A percentile compares a stretch with the other conserved stretches of the same genome.
Conservation (phyloP, 31 red algal genomes). For the Bonnemaisonia californica region DNA sequence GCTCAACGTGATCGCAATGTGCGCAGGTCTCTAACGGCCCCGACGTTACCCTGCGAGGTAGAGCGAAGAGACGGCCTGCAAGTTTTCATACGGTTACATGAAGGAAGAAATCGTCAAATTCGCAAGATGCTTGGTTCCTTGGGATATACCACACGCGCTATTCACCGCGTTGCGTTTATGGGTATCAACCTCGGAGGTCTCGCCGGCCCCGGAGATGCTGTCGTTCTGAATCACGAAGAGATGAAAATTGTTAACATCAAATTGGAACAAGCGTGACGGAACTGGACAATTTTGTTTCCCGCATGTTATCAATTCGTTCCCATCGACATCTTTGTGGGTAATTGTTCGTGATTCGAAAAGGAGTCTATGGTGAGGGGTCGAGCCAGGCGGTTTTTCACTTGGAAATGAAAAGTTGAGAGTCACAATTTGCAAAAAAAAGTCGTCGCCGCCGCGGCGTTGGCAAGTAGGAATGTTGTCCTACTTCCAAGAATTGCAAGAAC, state of each 20-base stretch:
- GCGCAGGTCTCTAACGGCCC: constrained; percentile 5
- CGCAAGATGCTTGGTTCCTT: constrained; percentile 79
- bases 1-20: constrained; percentile 29
- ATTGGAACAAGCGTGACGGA: background rate
- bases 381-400: too few relatives aligned
- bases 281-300: too few relatives aligned
- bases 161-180: constrained; percentile 78
- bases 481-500: too few relatives aligned
- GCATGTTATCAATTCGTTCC: too few relatives aligned
- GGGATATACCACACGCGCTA: constrained; percentile 63
- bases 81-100: constrained; percentile 36
- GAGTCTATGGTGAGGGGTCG: too few relatives aligned
- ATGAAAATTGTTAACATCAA: constrained; percentile 38
- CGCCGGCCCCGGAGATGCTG: constrained; percentile 32
- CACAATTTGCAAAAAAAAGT: too few relatives aligned
- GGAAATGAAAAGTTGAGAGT: too few relatives aligned
- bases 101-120: constrained; percentile 87
- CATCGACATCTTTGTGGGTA: too few relatives aligned
- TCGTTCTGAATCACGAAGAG: constrained; percentile 40
- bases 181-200: constrained; percentile 63
- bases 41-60: constrained; percentile 67
- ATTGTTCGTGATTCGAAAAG: too few relatives aligned
- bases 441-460: too few relatives aligned
- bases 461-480: too few relatives aligned
- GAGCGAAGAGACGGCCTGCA: constrained; percentile 27